Base-by-base conservation (phyloP, 768 basidiomycete species). In the Hypholoma sublateritium region DNA sequence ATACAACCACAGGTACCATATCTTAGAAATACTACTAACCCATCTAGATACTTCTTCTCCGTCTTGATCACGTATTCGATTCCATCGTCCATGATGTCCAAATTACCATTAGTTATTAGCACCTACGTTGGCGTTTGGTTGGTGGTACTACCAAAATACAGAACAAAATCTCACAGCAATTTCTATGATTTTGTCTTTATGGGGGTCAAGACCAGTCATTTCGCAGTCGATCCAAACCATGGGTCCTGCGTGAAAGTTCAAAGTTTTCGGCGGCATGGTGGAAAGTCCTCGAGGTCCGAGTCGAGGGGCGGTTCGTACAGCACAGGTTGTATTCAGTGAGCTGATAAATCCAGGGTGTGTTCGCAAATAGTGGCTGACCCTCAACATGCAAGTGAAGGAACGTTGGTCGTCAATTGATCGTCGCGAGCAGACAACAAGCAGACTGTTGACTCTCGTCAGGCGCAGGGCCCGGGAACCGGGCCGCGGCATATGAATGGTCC, bases 141-240 rank as follows among this genome's bases (percentile, higher is more conserved):
- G 32, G 51, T 45, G 22, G 12, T 12, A 34, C 32, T 12, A 47
- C 4, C 14, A 43, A 41, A 11, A 17, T 8, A 43, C 35, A 49
- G 9, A 63, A 32, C 6, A 32, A 32, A 32, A 32, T 32, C 79
- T 59, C 57, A 86, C 89, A 11, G 88, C 89, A 65, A 95, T 89
- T 71, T 96, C 94, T 2, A 94, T 68, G 25, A 93, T 82, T 60
- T 81, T 85, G 70, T 93, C 88, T 39, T 72, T 85, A 47, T 78
- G 76, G 3, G 79, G 79, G 65, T 88, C 71, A 37, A 94, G 77
- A 4, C 91, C 91, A 2, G 91, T 93, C 82, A 93, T 94, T 73
- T 94, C 91, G 63, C 90, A 91, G 69, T 94, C 91, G 50, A 93
- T 80, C 92, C 91, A 88, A 6, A 92, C 86, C 54, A 92, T 71